Base-by-base conservation (phyloP, 306 rosid genomes). In the Hippophae tibetana region DNA sequence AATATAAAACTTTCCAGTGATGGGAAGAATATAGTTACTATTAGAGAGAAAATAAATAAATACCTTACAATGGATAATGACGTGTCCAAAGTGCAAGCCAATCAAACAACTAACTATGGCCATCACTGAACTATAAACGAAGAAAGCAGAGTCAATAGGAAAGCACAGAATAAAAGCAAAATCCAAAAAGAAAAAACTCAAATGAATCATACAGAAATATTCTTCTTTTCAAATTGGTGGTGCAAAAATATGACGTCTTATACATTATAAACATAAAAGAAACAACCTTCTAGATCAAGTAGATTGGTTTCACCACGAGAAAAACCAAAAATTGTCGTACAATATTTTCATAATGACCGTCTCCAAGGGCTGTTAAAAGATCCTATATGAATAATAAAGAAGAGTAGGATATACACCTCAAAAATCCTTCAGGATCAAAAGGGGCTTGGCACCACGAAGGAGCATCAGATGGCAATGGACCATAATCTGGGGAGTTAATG, bases 391-490 rank as follows among this genome's bases (percentile, higher is more conserved):
- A 31, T 5, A 51, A 50, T 58, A 56, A 25, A 11, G 43, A 67
- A 26, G 49, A 47, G 47, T 44, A 5, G n/a, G 8, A n/a, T 13
- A 49, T 41, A 61, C 63, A 84, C 95, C 97, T 93, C 58, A 93
- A 68, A 60, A 93, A 72, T 57, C 99, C 99, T 84, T 93, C 99
- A 7, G 99, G 99, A 74, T 93, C 99, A 81, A 86, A 93, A 64
- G 99, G 97, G 61, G 99, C 89, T 69, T 88, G 97, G 63, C 99
- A 93, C 99, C 99, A 93, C 12, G 97, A 63, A 63, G 99, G 99
- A 73, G 99, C 95, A 77, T 70, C 76, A 47, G 80, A 73, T 64
- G 99, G 97, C 70, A 88, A 58, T 13, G 95, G 99, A 45, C 99
- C 97, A 67, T 80, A 65, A 61, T 75, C 79, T 8, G 99, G 99